Base-by-base conservation (phyloP, 2,329 filamentous ascomycete species). In the Trichoderma hamatum region DNA sequence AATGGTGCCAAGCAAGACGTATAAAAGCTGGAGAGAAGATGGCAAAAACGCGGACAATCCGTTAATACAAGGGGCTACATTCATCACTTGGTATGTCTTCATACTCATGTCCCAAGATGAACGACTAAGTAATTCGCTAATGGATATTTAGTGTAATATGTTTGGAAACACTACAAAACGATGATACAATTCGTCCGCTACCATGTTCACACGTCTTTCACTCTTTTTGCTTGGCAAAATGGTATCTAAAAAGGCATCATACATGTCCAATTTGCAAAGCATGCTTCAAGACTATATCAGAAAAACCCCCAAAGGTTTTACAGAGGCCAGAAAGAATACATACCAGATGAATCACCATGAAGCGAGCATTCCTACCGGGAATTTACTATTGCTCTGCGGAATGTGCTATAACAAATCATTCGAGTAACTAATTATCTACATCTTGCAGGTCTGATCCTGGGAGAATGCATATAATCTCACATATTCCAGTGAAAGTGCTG, bases 291-390 rank as follows among this genome's bases (percentile, higher is more conserved):
- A 52, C 14, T 36, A 28, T 28, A 19, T 51, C 64, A 3, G 63
- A 67, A 30, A 67, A 67, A 34, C 6, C 16, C 28, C 16, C 54
- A 11, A 36, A 36, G 13, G 30, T 56, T 30, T 3, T 67, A 21
- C 64, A 21, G 28, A 9, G 58, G 26, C 64, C 54, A 3, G 64
- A 67, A 49, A 49, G 64, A 51, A 32, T 30, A n/a, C 64, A 59
- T 36, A 21, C 14, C 16, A 56, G 54, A 67, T 59, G 24, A 66
- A 51, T 52, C 80, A 30, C 54, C 26, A 39, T 78, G 28, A 80
- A 43, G 28, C 46, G 21, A 49, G 46, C n/a, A 43, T 6, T 16
- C 3, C 16, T 24, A 49, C 9, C 46, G 16, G 3, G 16, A 21
- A 2, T 13, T 24, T 13, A 49, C 21, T 10, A 7, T 13, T 49